phyloP scores from a whole-genome alignment of 2,329 filamentous ascomycete genomes.

The Trichophyton verrucosum region DNA sequence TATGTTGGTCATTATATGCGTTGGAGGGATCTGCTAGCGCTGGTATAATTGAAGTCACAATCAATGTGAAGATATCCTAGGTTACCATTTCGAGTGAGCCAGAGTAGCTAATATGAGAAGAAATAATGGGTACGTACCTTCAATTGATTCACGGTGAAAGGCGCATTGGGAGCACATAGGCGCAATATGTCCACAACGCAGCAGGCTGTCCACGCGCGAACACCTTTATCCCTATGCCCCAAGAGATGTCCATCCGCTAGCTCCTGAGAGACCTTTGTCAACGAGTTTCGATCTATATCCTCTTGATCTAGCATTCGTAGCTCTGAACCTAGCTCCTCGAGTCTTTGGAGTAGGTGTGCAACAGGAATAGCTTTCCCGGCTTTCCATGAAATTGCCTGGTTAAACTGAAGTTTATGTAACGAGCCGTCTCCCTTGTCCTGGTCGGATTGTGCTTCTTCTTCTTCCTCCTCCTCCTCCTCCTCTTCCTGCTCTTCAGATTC shows the following conservation, averaged over 20 bases:
- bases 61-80: constrained; percentile 85
- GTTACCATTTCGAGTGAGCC: background rate
- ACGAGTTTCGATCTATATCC: constrained; percentile 66
- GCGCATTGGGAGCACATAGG: constrained; percentile 86
- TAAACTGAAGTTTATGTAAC: constrained; percentile 53
- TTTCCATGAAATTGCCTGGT: constrained; percentile 79
- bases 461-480: constrained; percentile 4
- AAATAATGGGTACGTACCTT: constrained; percentile 48
- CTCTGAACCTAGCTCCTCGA: constrained; percentile 71
- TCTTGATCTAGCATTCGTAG: constrained; percentile 79
- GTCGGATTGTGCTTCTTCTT: background rate
- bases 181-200: constrained; percentile 89
- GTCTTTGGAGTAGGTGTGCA: constrained; percentile 64
- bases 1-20: constrained; percentile 84
- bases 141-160: constrained; percentile 77
- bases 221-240: constrained; percentile 83
- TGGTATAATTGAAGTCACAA: constrained; percentile 71
- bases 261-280: constrained; percentile 71
- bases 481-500: background rate
- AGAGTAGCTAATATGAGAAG: background rate
- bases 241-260: constrained; percentile 71
- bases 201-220: constrained; percentile 75
- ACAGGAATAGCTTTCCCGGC: constrained; percentile 81
- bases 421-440: constrained; percentile 22
- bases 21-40: constrained; percentile 75